Evolutionary conservation across 148 eudicot genomes (phyloP).

Genomic region (Arctostaphylos glauca): DNA sequence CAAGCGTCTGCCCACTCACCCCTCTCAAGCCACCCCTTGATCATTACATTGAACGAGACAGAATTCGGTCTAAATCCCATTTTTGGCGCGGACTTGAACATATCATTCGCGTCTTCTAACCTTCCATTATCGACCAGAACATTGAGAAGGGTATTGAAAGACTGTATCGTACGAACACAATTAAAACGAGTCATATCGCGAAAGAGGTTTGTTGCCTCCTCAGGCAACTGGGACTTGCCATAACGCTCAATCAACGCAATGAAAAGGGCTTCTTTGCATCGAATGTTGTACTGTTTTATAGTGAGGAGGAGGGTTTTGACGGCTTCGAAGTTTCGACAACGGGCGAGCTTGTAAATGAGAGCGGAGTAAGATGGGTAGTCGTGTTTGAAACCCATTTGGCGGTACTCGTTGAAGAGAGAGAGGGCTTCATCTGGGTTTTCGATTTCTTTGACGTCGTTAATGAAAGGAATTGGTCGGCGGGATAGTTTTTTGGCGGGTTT

Average conservation of each 20-base stretch:
- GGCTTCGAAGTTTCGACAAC: slow-evolving; percentile 43
- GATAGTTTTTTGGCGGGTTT: slow-evolving; percentile 16
- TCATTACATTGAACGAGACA: slow-evolving; percentile 68
- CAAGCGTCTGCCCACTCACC: slow-evolving; percentile 63
- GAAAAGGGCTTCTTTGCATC: slow-evolving; percentile 71
- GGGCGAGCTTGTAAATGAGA: slow-evolving; percentile 80
- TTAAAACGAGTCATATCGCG: slow-evolving; percentile 51
- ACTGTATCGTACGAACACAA: slow-evolving; percentile 55
- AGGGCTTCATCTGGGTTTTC: slow-evolving; percentile 62
- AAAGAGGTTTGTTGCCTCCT: slow-evolving; percentile 60
- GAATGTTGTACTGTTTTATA: slow-evolving; percentile 43
- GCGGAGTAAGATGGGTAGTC: slow-evolving; percentile 88
- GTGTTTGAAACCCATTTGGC: slow-evolving; percentile 54
- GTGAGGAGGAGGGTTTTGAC: slow-evolving; percentile 44
- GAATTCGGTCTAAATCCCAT: slow-evolving; percentile 66
- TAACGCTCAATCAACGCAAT: slow-evolving; percentile 70
- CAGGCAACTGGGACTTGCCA: slow-evolving; percentile 46
- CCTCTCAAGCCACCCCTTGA: slow-evolving; percentile 65
- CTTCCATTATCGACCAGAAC: slow-evolving; percentile 57
- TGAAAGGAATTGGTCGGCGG: slow-evolving; percentile 54
- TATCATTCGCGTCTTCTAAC: slow-evolving; percentile 40
- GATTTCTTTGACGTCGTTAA: slow-evolving; percentile 54
- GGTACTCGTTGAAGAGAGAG: slow-evolving; percentile 50
- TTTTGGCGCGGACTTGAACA: slow-evolving; percentile 43
- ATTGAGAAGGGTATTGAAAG: slow-evolving; percentile 75